Evolutionary conservation across 2,329 filamentous ascomycete species (phyloP).

Genomic region (Huntiella decipiens): DNA sequence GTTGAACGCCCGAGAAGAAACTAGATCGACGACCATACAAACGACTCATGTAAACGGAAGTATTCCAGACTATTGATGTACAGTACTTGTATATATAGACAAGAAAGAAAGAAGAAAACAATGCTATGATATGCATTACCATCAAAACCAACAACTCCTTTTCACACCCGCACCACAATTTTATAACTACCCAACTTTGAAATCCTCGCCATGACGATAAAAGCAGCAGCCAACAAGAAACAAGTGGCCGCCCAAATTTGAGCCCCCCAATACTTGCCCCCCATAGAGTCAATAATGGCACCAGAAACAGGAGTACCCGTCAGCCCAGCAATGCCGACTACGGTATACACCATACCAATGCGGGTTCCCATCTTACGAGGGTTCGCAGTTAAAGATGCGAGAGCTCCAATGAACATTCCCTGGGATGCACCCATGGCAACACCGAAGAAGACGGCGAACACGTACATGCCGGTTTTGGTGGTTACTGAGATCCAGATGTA

Average conservation of each 20-base stretch:
- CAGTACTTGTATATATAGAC: too few species aligned
- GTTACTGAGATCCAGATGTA: slow-evolving; percentile 37
- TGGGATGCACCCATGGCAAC: slow-evolving; percentile 25
- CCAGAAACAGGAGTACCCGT: slow-evolving; percentile 27
- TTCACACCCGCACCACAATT: too few species aligned
- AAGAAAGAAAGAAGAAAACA: too few species aligned
- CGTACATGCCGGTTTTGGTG: slow-evolving; percentile 22
- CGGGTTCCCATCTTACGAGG: slow-evolving; percentile 26
- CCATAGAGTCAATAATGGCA: slow-evolving; percentile 24
- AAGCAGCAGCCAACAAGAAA: slow-evolving; percentile 18
- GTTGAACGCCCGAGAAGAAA: too few species aligned
- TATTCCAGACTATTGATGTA: too few species aligned
- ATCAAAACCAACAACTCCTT: too few species aligned
- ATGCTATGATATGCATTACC: too few species aligned
- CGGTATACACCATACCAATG: slow-evolving; percentile 27
- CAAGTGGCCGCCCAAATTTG: slow-evolving; percentile 29
- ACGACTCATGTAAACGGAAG: too few species aligned
- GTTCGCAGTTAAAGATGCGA: slow-evolving; percentile 25
- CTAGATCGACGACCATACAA: too few species aligned
- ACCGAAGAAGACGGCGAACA: slow-evolving; percentile 26
- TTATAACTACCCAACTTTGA: too few species aligned
- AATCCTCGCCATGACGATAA: slow-evolving; percentile 15
- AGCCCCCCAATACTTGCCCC: slow-evolving; percentile 23
- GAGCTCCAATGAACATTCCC: slow-evolving; percentile 22
- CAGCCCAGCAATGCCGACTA: slow-evolving; percentile 24